Evolutionary conservation across 495 filamentous ascomycete species (phyloP).

Genomic region (Aspergillus coremiiformis): DNA sequence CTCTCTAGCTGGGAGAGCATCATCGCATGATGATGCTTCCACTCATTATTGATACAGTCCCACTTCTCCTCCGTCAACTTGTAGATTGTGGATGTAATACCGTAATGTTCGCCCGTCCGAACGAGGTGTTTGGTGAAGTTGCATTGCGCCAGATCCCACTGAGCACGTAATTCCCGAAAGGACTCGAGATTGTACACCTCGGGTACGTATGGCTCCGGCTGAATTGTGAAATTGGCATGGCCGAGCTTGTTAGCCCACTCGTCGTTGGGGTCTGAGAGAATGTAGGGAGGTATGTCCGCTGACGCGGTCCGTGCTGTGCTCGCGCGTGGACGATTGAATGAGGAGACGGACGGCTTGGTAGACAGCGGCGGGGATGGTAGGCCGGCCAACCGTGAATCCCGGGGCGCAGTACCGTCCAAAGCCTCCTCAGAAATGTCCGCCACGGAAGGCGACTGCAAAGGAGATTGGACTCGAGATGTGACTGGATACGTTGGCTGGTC

Average conservation of each 20-base stretch:
- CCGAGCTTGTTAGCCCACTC: slow-evolving; percentile 77
- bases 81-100: slow-evolving; percentile 74
- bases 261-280: slow-evolving; percentile 59
- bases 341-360: slow-evolving; percentile 68
- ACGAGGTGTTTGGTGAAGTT: slow-evolving; percentile 80
- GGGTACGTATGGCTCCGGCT: slow-evolving; percentile 71
- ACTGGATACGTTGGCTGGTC: slow-evolving; percentile 37
- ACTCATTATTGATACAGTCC: slow-evolving; percentile 63
- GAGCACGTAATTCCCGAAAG: slow-evolving; percentile 59
- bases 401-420: slow-evolving; percentile 25
- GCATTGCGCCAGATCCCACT: slow-evolving; percentile 73
- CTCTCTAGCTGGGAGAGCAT: slow-evolving; percentile 42
- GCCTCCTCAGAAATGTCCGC: slow-evolving; percentile 38
- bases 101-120: slow-evolving; percentile 81
- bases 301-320: slow-evolving; percentile 44
- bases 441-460: slow-evolving; percentile 73
- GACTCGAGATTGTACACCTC: slow-evolving; percentile 49
- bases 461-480: slow-evolving; percentile 53
- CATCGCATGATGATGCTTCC: slow-evolving; percentile 59
- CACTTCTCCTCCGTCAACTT: slow-evolving; percentile 77
- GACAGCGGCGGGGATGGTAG: slow-evolving; percentile 73
- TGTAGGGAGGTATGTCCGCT: slow-evolving; percentile 50
- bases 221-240: slow-evolving; percentile 87
- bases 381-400: slow-evolving; percentile 39
- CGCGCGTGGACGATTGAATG: slow-evolving; percentile 51